phyloP scores from a whole-genome alignment of 306 rosid genomes.

The Abrus pulchellus region DNA sequence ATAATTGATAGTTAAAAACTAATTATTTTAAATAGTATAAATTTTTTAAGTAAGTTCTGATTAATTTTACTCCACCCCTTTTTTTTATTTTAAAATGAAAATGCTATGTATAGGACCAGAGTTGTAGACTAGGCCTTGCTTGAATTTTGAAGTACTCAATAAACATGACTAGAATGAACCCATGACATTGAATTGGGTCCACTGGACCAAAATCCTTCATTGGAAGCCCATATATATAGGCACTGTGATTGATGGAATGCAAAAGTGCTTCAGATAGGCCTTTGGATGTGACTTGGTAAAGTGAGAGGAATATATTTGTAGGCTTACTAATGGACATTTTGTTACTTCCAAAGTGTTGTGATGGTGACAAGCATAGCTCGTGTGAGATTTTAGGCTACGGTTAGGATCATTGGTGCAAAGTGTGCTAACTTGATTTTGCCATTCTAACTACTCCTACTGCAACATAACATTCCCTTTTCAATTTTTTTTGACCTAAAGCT shows the following conservation, averaged over 20 bases:
- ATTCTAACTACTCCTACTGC: slow-evolving; percentile 40
- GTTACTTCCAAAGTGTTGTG: slow-evolving; percentile 44
- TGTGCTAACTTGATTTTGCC: slow-evolving; percentile 45
- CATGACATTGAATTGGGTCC: slow-evolving; percentile 33
- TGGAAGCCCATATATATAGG: slow-evolving; percentile 43
- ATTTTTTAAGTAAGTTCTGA: too few relatives aligned
- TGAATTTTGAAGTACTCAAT: not conserved
- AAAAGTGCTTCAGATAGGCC: not conserved
- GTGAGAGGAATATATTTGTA: slow-evolving; percentile 56
- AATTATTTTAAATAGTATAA: too few relatives aligned
- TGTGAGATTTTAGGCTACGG: slow-evolving; percentile 32
- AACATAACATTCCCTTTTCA: slow-evolving; percentile 29
- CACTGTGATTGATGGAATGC: slow-evolving; percentile 20
- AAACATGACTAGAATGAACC: not conserved
- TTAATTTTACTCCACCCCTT: not conserved
- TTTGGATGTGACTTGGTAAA: slow-evolving; percentile 51
- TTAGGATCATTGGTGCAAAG: slow-evolving; percentile 31
- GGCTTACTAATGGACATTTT: slow-evolving; percentile 39
- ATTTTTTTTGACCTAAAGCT: not conserved
- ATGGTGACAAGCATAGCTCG: slow-evolving; percentile 50
- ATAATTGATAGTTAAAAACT: too few relatives aligned
- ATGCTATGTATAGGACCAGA: not conserved
- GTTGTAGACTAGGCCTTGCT: slow-evolving; percentile 42
- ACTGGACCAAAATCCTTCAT: slow-evolving; percentile 29
- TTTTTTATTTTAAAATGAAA: not conserved